Evolutionary conservation across 2,329 filamentous ascomycete species (phyloP).

Genomic region (Oidium heveae): DNA sequence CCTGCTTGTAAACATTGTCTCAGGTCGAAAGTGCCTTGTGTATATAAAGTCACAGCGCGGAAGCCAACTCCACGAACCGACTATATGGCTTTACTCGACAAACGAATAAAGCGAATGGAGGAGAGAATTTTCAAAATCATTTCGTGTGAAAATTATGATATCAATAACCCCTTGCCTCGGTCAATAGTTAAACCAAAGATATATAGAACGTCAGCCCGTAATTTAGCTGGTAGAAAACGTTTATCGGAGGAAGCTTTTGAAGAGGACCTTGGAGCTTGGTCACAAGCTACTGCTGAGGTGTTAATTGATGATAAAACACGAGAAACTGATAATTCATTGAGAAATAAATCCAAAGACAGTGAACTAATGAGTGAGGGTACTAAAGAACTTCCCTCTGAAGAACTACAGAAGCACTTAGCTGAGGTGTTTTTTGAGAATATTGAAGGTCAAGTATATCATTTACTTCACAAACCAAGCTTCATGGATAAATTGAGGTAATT

Average conservation of each 20-base stretch:
- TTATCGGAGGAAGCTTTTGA: constrained; percentile 72
- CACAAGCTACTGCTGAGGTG: constrained; percentile 29
- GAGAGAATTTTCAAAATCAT: constrained; percentile 91
- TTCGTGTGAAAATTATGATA: constrained; percentile 58
- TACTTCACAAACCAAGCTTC: constrained; percentile 91
- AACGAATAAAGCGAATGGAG: constrained; percentile 88
- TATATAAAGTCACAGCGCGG: constrained; percentile 88
- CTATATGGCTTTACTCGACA: constrained; percentile 98
- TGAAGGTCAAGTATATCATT: constrained; percentile 82
- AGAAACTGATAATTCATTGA: constrained; percentile 19
- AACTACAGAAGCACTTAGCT: constrained; percentile 77
- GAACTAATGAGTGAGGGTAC: constrained; percentile 58
- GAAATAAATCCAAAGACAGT: constrained; percentile 45
- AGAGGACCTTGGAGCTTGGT: constrained; percentile 62
- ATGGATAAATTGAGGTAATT: constrained; percentile 59
- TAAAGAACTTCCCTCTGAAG: constrained; percentile 58
- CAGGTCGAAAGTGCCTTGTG: constrained; percentile 76
- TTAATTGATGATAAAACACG: constrained; percentile 23
- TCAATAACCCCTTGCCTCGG: constrained; percentile 39
- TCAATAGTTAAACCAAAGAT: constrained; percentile 47
- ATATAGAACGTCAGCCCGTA: constrained; percentile 21
- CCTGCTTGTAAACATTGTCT: constrained; percentile 92
- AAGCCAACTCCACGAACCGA: constrained; percentile 88
- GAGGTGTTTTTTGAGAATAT: constrained; percentile 91
- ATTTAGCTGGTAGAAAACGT: constrained; percentile 47